A percentile compares a stretch with the other conserved stretches of the same genome.
Evolutionary conservation across 1,284 basidiomycete genomes (phyloP).

Genomic region (Ceratobasidium sp.): DNA sequence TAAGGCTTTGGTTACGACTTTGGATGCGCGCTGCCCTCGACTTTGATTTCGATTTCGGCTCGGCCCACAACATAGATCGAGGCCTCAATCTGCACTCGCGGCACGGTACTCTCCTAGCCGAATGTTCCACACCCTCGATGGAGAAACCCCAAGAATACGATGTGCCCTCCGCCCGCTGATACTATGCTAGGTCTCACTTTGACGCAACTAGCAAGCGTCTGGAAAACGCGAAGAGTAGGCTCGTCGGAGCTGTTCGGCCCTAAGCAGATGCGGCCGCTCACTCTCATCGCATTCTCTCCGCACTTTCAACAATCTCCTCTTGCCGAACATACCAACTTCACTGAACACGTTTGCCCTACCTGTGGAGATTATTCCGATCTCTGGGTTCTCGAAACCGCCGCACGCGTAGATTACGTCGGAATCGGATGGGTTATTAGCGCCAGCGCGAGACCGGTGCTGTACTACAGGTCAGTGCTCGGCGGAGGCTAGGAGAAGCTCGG

Average conservation of each 20-base stretch:
- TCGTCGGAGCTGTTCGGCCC: slow-evolving; percentile 56
- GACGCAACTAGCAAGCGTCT: slow-evolving; percentile 46
- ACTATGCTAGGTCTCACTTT: slow-evolving; percentile 57
- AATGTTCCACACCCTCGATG: slow-evolving; percentile 60
- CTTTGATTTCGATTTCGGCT: slow-evolving; percentile 62
- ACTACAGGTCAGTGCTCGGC: slow-evolving; percentile 35
- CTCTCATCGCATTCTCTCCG: too few relatives aligned
- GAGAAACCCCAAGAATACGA: slow-evolving; percentile 54
- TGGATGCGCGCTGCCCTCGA: slow-evolving; percentile 70
- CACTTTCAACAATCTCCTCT: slow-evolving; percentile 74
- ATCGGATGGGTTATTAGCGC: slow-evolving; percentile 74
- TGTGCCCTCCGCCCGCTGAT: slow-evolving; percentile 62
- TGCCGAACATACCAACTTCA: slow-evolving; percentile 56
- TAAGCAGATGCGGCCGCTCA: slow-evolving; percentile 52
- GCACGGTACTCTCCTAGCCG: slow-evolving; percentile 41
- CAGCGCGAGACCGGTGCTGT: background rate
- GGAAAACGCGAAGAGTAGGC: slow-evolving; percentile 50
- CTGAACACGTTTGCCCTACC: too few relatives aligned
- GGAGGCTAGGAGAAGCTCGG: background rate
- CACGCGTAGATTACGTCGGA: slow-evolving; percentile 84
- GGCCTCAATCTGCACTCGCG: slow-evolving; percentile 63
- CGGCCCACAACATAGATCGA: slow-evolving; percentile 63
- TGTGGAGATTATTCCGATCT: slow-evolving; percentile 71
- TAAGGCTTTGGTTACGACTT: slow-evolving; percentile 48
- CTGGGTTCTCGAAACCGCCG: slow-evolving; percentile 79